Evolutionary conservation across 2,329 filamentous ascomycete species (phyloP).

Genomic region (Hypoxylon rubiginosum): DNA sequence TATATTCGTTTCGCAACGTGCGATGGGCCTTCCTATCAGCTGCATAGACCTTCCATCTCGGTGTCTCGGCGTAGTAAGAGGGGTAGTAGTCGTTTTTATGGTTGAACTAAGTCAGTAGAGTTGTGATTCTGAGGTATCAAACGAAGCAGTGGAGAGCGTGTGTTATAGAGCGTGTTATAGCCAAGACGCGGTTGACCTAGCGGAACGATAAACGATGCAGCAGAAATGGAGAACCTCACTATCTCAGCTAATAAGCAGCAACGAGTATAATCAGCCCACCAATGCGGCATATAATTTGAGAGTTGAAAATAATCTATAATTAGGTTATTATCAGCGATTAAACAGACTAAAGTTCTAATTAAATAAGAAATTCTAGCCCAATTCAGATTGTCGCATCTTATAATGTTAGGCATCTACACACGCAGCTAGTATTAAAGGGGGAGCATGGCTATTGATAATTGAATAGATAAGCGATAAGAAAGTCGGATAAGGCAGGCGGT

Average conservation of each 20-base stretch:
- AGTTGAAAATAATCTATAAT: background rate
- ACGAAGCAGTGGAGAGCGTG: background rate
- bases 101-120: background rate
- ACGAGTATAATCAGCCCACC: background rate
- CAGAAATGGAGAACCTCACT: background rate
- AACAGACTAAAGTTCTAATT: background rate
- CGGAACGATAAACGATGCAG: background rate
- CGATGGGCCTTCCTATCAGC: background rate
- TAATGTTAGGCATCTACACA: conserved; percentile 1
- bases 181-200: background rate
- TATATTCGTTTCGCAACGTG: background rate
- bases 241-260: background rate
- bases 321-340: background rate
- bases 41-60: background rate
- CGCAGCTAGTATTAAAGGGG: background rate
- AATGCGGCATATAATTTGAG: background rate
- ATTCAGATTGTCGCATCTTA: conserved; percentile 24
- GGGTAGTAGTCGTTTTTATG: background rate
- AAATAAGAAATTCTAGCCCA: background rate
- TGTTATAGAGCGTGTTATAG: background rate
- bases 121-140: background rate
- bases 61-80: background rate
- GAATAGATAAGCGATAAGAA: conserved; percentile 23
- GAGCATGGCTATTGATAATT: conserved; percentile 20
- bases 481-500: conserved; percentile 47